Evolutionary conservation across 2,329 filamentous ascomycete species (phyloP).

Genomic region (Fonsecaea nubica): DNA sequence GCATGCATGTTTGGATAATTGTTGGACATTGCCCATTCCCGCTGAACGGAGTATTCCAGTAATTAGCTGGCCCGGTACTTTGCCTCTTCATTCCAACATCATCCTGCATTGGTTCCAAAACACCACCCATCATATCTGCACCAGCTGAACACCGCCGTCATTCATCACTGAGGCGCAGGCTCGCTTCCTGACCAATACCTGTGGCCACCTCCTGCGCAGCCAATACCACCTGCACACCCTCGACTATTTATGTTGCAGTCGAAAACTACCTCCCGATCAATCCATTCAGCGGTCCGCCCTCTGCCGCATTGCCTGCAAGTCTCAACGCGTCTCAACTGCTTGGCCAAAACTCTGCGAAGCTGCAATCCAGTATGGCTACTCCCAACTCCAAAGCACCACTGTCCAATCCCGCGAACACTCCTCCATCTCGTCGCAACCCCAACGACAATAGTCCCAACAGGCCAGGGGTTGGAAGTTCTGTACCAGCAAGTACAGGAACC

Average conservation of each 20-base stretch:
- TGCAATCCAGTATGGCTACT: slow-evolving; percentile 33
- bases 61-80: slow-evolving; percentile 10
- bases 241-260: slow-evolving; percentile 30
- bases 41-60: background rate
- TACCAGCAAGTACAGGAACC: slow-evolving; percentile 58
- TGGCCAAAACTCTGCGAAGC: slow-evolving; percentile 1
- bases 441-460: slow-evolving; percentile 33
- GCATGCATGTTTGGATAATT: slow-evolving; percentile 9
- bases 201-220: slow-evolving; percentile 22
- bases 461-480: slow-evolving; percentile 25
- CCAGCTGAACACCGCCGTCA: slow-evolving; percentile 14
- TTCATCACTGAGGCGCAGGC: slow-evolving; percentile 27
- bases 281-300: slow-evolving; percentile 6
- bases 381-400: slow-evolving; percentile 36
- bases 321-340: slow-evolving; percentile 15
- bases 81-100: slow-evolving; percentile 5
- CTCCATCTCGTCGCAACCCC: slow-evolving; percentile 41
- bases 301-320: slow-evolving; percentile 3
- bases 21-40: slow-evolving; percentile 3
- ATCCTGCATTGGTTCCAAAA: slow-evolving; percentile 9
- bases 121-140: slow-evolving; percentile 16
- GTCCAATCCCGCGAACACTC: slow-evolving; percentile 31
- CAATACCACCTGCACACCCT: slow-evolving; percentile 17
- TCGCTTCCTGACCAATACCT: slow-evolving; percentile 31
- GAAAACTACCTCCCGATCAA: slow-evolving; percentile 9